Evolutionary conservation across 129 eudicot species (phyloP), one percentile per base, ranked within the genome.

Genomic region (Glebionis coronaria): DNA sequence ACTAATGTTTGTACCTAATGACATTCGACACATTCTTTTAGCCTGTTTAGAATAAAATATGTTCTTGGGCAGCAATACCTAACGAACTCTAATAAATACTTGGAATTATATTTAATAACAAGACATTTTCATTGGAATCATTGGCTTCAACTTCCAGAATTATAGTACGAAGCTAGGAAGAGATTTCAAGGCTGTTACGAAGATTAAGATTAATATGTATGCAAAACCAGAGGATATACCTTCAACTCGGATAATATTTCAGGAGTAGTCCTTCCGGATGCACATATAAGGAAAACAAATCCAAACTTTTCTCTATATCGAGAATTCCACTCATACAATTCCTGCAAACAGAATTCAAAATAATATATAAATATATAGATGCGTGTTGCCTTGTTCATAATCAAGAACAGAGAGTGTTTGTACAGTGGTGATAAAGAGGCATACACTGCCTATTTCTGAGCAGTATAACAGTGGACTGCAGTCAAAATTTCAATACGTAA

Each of bases 241-340:
- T 94, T 89, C 61, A 94, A 62, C 79, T 94, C 99, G 4, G 81
- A 81, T 58, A 94, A 85, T 68, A 94, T 89, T 83, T 89, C 95
- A 31, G 93, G 90, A 52, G 97, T 75, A 69, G 82, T 94, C 72
- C 95, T 81, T 45, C 97, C 97, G 38, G 97, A 86, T 63, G 97
- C 99, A 87, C 80, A 89, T 63, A 90, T 90, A 29, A 94, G 77
- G 65, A 94, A 94, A 68, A 94, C 86, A 81, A 87, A 90, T 45
- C 99, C 99, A 78, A 94, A 94, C 73, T 89, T 94, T 69, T 81
- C 66, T 73, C 56, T 73, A 60, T 94, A 94, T 18, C 67, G 81
- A 44, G 77, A 71, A 75, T 87, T 94, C 95, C 95, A 87, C 14
- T 89, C 90, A 54, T 79, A 63, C 12, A 94, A 71, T 69, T 94